A percentile compares a stretch with the other conserved stretches of the same genome.
These are phyloP conservation scores for Taphrina pruni DNA, from an alignment of 1,139 yeast genomes.

Conservation along the genomic window DNA sequence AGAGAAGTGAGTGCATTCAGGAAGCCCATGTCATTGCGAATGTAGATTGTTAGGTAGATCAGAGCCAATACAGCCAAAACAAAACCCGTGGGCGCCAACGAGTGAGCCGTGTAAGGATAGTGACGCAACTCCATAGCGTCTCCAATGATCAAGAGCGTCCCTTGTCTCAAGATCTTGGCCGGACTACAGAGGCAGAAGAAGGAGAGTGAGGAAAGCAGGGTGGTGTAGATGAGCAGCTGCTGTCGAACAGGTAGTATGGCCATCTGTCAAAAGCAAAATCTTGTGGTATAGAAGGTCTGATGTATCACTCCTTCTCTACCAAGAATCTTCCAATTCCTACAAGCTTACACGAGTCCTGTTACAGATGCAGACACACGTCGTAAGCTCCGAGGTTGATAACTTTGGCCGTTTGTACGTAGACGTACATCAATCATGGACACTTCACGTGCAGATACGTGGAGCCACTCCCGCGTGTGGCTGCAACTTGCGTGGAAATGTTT, in stretches of 20 bases:
- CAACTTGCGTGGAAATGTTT: background rate
- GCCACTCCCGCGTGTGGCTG: conserved; percentile 20
- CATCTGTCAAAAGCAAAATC: background rate
- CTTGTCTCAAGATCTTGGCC: conserved; percentile 28
- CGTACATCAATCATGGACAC: too few species aligned
- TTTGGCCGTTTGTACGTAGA: too few species aligned
- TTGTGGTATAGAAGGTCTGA: too few species aligned
- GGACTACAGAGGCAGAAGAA: conserved; percentile 32
- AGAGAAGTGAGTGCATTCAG: conserved; percentile 30
- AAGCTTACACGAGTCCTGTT: too few species aligned
- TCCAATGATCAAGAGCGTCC: conserved; percentile 25
- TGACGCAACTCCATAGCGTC: conserved; percentile 31
- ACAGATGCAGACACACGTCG: too few species aligned
- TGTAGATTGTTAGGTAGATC: conserved; percentile 30
- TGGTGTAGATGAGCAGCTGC: conserved; percentile 30
- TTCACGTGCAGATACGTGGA: background rate
- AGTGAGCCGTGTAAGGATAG: conserved; percentile 35
- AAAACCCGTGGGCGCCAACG: conserved; percentile 29
- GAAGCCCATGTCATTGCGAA: conserved; percentile 29
- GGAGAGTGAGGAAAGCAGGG: conserved; percentile 30
- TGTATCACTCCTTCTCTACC: too few species aligned
- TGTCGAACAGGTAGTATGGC: conserved; percentile 25
- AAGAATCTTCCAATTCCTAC: too few species aligned
- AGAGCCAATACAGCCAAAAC: conserved; percentile 21
- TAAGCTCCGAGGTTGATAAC: too few species aligned